Evolutionary conservation across 1,284 basidiomycete species (phyloP), one percentile per base, ranked within the genome.

Genomic region (Leucoagaricus sp.): DNA sequence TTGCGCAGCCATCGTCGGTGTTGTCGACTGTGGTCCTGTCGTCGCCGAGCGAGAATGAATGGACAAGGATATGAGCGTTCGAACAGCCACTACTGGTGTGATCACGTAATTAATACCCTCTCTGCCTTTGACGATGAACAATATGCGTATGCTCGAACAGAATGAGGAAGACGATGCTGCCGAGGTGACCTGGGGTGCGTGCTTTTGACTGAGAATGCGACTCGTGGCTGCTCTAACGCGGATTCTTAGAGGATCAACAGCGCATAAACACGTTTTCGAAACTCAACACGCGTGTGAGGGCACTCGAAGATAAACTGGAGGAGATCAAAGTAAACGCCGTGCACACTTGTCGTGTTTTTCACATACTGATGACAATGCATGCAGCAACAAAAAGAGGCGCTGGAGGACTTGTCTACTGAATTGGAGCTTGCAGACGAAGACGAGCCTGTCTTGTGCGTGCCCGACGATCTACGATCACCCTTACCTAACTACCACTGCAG

Each of bases 251-350:
- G 81, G 96, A 99, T 72, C 96, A 98, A 72, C 86, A 94, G 65
- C 81, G 83, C 17, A 99, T 98, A 76, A 98, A 93, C 74, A 81
- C 84, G 0, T 98, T 99, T 71, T 96, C 93, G 0, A 95, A 94
- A 67, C 79, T 96, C 46, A 98, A 98, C 70, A 87, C 85, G 4
- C 84, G 93, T 40, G 71, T 91, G 56, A 81, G 85, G 9, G 81
- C 83, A 45, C 79, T 95, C 38, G 84, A 91, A 63, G 92, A 90
- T 57, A 85, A 85, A 59, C 79, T 96, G 38, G 80, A 85, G 52
- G 73, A 72, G 28, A 81, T 93, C 63, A 89, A 89, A 81, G 93
- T 93, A 33, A 15, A 64, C 31, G 19, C 13, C n/a, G 34, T 41
- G 47, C 21, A 70, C 55, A 28, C 26, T 61, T 10, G 7, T 15